Percentiles rank a stretch among this genome's conserved stretches.
Conservation (phyloP, 352 stramenopile species). For the Globisporangium canariense region DNA sequence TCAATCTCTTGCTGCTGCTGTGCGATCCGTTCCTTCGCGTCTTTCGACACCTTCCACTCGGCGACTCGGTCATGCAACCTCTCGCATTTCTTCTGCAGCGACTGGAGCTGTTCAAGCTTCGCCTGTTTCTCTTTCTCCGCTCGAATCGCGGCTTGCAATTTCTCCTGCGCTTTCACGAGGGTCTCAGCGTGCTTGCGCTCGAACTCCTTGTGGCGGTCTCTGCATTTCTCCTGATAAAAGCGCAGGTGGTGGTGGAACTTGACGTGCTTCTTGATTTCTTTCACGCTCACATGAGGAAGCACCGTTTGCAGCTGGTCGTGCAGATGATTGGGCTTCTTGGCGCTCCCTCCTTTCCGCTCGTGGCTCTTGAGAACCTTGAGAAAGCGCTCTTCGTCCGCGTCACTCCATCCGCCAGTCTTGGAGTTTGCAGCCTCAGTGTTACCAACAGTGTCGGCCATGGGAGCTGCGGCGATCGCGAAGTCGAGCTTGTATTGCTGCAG, state of each 20-base stretch:
- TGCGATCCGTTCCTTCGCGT: slow-evolving; percentile 55
- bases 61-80: slow-evolving; percentile 40
- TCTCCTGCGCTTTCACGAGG: slow-evolving; percentile 23
- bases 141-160: slow-evolving; percentile 24
- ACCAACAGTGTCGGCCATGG: slow-evolving; percentile 28
- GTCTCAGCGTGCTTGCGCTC: slow-evolving; percentile 34
- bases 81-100: slow-evolving; percentile 38
- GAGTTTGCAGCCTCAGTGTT: slow-evolving; percentile 32
- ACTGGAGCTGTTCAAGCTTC: slow-evolving; percentile 32
- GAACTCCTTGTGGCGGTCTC: slow-evolving; percentile 43
- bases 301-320: slow-evolving; percentile 55
- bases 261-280: slow-evolving; percentile 46
- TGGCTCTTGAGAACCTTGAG: slow-evolving; percentile 47
- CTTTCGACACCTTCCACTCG: slow-evolving; percentile 48
- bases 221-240: slow-evolving; percentile 55
- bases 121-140: slow-evolving; percentile 26
- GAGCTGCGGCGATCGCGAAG: slow-evolving; percentile 31
- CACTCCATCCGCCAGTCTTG: slow-evolving; percentile 41
- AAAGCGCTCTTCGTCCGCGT: slow-evolving; percentile 58
- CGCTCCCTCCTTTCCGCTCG: slow-evolving; percentile 26
- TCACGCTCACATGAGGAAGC: slow-evolving; percentile 30
- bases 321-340: slow-evolving; percentile 51
- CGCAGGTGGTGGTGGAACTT: slow-evolving; percentile 59
- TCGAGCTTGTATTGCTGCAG: slow-evolving; percentile 32
- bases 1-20: slow-evolving; percentile 57